Percentiles rank a stretch among this genome's conserved stretches.
phyloP scores from a whole-genome alignment of 108 stramenopile genomes.

The Pseudonitzschia delicatissima region DNA sequence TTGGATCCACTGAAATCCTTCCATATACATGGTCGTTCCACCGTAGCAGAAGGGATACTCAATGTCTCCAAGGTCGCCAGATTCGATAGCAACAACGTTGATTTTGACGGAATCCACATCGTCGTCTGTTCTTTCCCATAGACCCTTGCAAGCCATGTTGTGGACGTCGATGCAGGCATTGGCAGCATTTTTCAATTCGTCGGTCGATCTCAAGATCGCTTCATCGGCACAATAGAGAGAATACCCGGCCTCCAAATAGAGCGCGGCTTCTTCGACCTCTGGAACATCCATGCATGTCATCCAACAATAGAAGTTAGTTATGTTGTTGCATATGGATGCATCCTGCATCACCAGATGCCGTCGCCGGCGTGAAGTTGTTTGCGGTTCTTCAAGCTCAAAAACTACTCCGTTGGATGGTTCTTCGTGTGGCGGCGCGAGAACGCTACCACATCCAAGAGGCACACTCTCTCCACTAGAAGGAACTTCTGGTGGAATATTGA shows the following conservation, averaged over 20 bases:
- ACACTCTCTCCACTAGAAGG: constrained; percentile 2
- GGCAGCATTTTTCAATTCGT: constrained; percentile 40
- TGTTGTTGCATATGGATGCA: constrained; percentile 64
- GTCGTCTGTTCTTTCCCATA: constrained; percentile 55
- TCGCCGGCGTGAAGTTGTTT: constrained; percentile 8
- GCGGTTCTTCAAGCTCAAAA: no score
- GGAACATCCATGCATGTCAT: constrained; percentile 74
- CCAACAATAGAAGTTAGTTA: constrained; percentile 84
- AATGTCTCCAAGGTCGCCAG: background rate
- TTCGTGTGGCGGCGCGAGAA: no score
- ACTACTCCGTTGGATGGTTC: no score
- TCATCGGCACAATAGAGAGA: constrained; percentile 80
- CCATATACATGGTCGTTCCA: constrained; percentile 84
- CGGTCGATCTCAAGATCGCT: constrained; percentile 31
- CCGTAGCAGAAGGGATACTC: constrained; percentile 62
- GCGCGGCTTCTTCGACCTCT: constrained; percentile 37
- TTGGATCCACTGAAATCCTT: constrained; percentile 72
- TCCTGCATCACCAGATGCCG: constrained; percentile 53
- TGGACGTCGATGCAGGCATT: constrained; percentile 47
- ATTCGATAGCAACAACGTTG: background rate
- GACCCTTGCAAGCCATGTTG: constrained; percentile 58
- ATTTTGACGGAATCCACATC: constrained; percentile 9
- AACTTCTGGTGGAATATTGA: background rate
- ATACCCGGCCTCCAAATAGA: constrained; percentile 54
- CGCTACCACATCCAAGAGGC: constrained; percentile 44